A percentile compares a stretch with the other conserved stretches of the same genome.
phyloP scores from a whole-genome alignment of 345 rosid genomes.

The Brassica nigra region DNA sequence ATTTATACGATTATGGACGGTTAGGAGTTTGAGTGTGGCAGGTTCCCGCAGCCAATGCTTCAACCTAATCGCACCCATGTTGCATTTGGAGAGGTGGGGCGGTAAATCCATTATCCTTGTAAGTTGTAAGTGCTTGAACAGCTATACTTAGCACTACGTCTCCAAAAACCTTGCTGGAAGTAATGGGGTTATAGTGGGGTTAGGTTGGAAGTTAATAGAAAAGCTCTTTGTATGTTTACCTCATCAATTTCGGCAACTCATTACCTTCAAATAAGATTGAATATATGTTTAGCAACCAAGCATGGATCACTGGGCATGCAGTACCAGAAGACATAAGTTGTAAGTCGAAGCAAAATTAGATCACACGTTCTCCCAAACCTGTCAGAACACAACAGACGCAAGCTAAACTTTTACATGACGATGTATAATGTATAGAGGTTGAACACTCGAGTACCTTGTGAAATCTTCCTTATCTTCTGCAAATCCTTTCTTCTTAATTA shows the following conservation, averaged over 20 bases:
- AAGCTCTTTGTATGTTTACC: neutral
- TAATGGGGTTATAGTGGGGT: conserved; percentile 34
- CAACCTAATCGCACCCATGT: conserved; percentile 75
- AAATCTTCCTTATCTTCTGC: neutral
- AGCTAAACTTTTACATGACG: neutral
- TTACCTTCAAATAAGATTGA: conserved; percentile 63
- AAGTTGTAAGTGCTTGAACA: conserved; percentile 53
- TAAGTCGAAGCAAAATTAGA: conserved; percentile 89
- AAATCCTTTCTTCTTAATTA: too few relatives aligned
- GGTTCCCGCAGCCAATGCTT: conserved; percentile 84
- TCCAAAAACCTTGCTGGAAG: conserved; percentile 76
- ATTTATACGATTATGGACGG: conserved; percentile 52
- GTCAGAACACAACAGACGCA: conserved; percentile 16
- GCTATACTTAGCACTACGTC: conserved; percentile 74
- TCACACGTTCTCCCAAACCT: conserved; percentile 95
- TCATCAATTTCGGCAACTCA: neutral
- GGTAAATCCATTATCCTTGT: conserved; percentile 76
- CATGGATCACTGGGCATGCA: conserved; percentile 86
- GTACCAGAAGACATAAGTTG: conserved; percentile 96
- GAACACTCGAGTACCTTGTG: neutral
- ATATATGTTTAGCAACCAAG: conserved; percentile 81
- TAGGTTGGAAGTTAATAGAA: neutral
- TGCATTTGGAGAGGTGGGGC: conserved; percentile 65
- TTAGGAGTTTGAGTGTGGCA: conserved; percentile 65
- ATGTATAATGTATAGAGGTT: too few relatives aligned